Evolutionary conservation across 805 yeast genomes (phyloP).

Genomic region (Saccharomycopsis sp.): DNA sequence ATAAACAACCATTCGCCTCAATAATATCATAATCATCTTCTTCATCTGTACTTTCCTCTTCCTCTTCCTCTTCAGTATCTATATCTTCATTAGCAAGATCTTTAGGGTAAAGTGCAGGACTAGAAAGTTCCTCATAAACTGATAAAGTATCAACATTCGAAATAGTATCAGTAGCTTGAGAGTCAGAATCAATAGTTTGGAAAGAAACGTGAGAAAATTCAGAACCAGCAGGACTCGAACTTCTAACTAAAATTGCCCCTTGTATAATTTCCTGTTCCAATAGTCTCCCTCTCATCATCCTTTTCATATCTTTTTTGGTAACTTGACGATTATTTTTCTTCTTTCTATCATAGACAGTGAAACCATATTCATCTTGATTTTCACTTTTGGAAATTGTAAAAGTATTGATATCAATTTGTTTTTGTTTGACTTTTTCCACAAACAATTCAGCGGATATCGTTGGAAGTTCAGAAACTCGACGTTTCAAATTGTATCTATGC

Average conservation of each 20-base stretch:
- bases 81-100: constrained; percentile 1
- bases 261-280: not conserved
- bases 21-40: constrained; percentile 14
- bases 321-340: constrained; percentile 22
- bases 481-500: constrained; percentile 92
- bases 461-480: constrained; percentile 79
- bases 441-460: constrained; percentile 57
- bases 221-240: constrained; percentile 43
- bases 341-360: constrained; percentile 28
- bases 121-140: not conserved
- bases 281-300: not conserved
- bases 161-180: constrained; percentile 14
- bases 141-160: constrained; percentile 5
- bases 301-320: constrained; percentile 31
- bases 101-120: no score
- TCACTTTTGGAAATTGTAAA: not conserved
- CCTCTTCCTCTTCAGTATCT: constrained; percentile 25
- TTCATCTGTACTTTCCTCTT: constrained; percentile 11
- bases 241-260: constrained; percentile 22
- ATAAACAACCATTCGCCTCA: constrained; percentile 34
- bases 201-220: constrained; percentile 46
- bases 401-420: constrained; percentile 8
- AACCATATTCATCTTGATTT: constrained; percentile 46
- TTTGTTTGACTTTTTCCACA: constrained; percentile 40
- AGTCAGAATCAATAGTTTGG: constrained; percentile 29